Evolutionary conservation across 352 stramenopile genomes (phyloP), one percentile per base, ranked within the genome.

Genomic region (Aphanomyces astaci): DNA sequence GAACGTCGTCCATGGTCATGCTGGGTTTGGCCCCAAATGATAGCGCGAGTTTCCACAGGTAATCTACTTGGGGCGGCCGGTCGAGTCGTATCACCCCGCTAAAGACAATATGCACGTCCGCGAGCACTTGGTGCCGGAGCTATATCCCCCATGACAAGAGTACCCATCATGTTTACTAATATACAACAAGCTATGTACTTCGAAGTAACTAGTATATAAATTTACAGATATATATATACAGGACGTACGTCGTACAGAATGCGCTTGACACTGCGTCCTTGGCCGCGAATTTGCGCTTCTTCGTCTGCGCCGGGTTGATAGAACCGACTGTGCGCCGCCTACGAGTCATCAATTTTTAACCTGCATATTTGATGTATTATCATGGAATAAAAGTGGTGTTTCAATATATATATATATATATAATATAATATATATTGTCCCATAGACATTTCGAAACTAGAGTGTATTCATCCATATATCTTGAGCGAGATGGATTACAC

Each of bases 1-100:
- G 76, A 36, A 94, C 92, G 39, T 88, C 73, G 28, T 86, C 80
- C 70, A 94, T 77, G 0, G 64, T 76, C 73, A 89, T 81, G 64
- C 84, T 92, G 3, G 82, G 82, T 7, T 43, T 74, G 10, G 84
- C 86, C 2, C 84, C 84, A 27, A 94, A 81, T 32, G 90, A 80
- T 10, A 88, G 66, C 10, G 80, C 76, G 3, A 94, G 73, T n/a
- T 81, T 77, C 86, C 86, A 94, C 45, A 94, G 60, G 51, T 89
- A 87, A 49, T 92, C 79, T 0, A 75, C 82, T 43, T 92, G 74
- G 15, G 87, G 78, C 5, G 78, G 71, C 10, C 75, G 77, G 48
- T 78, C 73, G 27, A 92, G 78, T 2, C 82, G 84, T 32, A 92
- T 92, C 0, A 94, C 77, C 27, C 86, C 86, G 59, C 86, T 94